A percentile compares a stretch with the other conserved stretches of the same genome.
phyloP scores from a whole-genome alignment of 192 early-diverging fungal species.

The Linnemannia hyalina region DNA sequence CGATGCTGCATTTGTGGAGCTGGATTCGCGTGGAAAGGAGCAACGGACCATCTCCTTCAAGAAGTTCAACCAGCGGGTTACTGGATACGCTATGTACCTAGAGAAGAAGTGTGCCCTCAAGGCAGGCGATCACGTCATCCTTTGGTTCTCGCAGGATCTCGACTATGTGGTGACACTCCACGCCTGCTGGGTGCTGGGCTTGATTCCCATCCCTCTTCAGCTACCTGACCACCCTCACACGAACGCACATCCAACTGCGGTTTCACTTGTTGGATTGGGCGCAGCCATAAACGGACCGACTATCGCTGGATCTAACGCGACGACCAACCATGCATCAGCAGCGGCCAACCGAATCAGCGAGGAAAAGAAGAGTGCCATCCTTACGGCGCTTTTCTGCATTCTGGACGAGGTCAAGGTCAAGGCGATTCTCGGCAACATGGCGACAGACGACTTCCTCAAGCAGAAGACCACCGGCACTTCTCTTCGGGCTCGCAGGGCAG shows the following conservation, averaged over 20 bases:
- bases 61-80: constrained; percentile 74
- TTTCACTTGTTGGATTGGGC: background rate
- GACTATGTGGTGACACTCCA: constrained; percentile 77
- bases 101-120: constrained; percentile 67
- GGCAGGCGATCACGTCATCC: constrained; percentile 71
- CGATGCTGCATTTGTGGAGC: constrained; percentile 67
- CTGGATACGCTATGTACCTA: constrained; percentile 72
- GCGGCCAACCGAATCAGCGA: constrained; percentile 10
- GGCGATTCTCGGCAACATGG: constrained; percentile 69
- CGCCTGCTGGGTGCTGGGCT: constrained; percentile 84
- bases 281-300: background rate
- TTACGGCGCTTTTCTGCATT: constrained; percentile 56
- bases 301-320: background rate
- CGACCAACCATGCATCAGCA: background rate
- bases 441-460: constrained; percentile 66
- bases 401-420: constrained; percentile 76
- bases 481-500: constrained; percentile 69
- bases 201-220: constrained; percentile 75
- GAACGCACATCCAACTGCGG: background rate
- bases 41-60: constrained; percentile 71
- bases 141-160: constrained; percentile 66
- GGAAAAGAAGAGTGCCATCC: constrained; percentile 23
- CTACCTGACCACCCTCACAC: constrained; percentile 64
- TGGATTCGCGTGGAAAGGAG: constrained; percentile 66
- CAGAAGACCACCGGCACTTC: constrained; percentile 60